Evolutionary conservation across 2,329 filamentous ascomycete genomes (phyloP).

Genomic region (Colletotrichum sojae): DNA sequence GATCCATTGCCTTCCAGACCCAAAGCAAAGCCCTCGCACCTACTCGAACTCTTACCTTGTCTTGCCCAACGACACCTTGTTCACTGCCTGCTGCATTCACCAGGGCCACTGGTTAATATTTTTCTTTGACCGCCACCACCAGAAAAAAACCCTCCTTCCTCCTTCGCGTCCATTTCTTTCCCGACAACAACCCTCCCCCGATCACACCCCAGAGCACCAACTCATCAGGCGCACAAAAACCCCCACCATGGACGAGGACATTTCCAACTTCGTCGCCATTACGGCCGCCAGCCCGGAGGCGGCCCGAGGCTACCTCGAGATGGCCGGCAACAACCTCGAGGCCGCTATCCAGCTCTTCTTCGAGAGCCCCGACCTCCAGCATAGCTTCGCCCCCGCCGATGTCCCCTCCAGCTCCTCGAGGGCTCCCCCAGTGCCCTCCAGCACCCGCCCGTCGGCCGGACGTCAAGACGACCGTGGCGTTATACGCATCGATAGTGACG

Average conservation of each 20-base stretch:
- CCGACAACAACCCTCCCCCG: not conserved
- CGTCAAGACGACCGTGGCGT: constrained; percentile 71
- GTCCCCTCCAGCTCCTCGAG: constrained; percentile 45
- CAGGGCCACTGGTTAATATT: not conserved
- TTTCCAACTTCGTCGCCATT: constrained; percentile 85
- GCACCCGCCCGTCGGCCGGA: constrained; percentile 49
- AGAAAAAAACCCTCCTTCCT: not conserved
- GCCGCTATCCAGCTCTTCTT: constrained; percentile 93
- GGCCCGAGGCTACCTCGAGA: constrained; percentile 85
- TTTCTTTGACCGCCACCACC: constrained; percentile 26
- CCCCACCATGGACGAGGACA: constrained; percentile 76
- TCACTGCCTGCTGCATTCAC: not conserved
- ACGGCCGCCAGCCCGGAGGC: constrained; percentile 82
- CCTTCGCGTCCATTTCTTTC: not conserved
- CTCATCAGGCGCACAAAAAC: not conserved
- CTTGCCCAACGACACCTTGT: no score
- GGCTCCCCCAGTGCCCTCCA: constrained; percentile 46
- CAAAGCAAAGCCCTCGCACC: not conserved
- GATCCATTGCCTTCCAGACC: constrained; percentile 11
- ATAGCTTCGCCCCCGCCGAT: constrained; percentile 57
- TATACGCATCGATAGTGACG: constrained; percentile 84
- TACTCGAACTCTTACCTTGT: no score
- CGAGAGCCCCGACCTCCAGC: constrained; percentile 83
- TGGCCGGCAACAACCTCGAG: constrained; percentile 87
- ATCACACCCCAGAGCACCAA: not conserved